These are phyloP conservation scores for Penstemon barbatus DNA, from an alignment of 257 asterid genomes.

Conservation along the genomic window DNA sequence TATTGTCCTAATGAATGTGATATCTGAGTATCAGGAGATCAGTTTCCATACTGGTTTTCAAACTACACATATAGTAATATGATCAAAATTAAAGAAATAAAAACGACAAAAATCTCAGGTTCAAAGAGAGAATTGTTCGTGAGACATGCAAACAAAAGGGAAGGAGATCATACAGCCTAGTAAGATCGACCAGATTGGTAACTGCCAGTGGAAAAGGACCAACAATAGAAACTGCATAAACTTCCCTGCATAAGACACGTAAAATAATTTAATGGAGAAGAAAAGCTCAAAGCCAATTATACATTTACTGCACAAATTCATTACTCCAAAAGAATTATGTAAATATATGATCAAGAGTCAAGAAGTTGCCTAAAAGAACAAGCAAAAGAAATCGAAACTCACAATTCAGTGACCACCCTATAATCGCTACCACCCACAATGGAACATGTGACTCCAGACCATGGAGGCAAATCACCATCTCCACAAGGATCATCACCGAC, in stretches of 20 bases:
- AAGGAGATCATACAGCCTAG: slow-evolving; percentile 65
- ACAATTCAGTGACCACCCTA: slow-evolving; percentile 90
- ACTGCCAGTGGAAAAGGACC: slow-evolving; percentile 98
- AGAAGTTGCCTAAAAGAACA: background rate
- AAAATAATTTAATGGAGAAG: too few relatives aligned
- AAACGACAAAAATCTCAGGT: slow-evolving; percentile 15
- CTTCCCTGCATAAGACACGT: slow-evolving; percentile 68
- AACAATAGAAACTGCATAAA: slow-evolving; percentile 94
- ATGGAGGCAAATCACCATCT: slow-evolving; percentile 91
- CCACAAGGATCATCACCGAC: slow-evolving; percentile 99
- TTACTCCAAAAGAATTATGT: too few relatives aligned
- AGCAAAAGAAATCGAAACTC: slow-evolving; percentile 37
- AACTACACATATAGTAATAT: background rate
- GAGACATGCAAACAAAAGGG: slow-evolving; percentile 9
- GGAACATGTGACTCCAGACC: slow-evolving; percentile 94
- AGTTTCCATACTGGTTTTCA: background rate
- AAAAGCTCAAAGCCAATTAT: too few relatives aligned
- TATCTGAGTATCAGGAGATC: slow-evolving; percentile 4
- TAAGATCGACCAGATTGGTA: slow-evolving; percentile 92
- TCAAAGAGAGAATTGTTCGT: background rate
- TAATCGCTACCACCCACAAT: slow-evolving; percentile 79
- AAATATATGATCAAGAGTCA: too few relatives aligned
- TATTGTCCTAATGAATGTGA: background rate
- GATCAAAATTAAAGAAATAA: background rate
- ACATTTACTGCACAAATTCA: too few relatives aligned